Conservation (phyloP, 768 basidiomycete species). For the Chalciporus pseudorubinellus region DNA sequence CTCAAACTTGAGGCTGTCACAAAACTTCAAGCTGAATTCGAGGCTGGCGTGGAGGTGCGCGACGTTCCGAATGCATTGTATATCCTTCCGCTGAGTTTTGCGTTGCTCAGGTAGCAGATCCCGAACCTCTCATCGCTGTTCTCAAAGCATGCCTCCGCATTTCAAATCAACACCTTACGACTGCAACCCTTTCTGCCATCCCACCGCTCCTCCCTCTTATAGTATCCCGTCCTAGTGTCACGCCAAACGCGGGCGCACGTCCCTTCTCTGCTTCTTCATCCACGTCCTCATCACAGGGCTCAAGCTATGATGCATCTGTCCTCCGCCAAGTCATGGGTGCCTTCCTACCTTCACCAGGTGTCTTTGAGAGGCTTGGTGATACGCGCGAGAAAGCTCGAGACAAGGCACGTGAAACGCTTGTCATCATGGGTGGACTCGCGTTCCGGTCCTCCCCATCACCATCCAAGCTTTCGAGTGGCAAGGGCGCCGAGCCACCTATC, state of each 20-base stretch:
- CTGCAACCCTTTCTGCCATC: constrained; percentile 70
- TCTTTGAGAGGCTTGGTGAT: constrained; percentile 84
- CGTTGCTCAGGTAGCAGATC: constrained; percentile 59
- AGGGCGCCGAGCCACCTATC: constrained; percentile 67
- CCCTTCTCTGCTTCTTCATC: constrained; percentile 55
- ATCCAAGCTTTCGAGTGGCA: constrained; percentile 49
- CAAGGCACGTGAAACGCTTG: constrained; percentile 75
- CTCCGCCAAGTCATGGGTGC: constrained; percentile 68
- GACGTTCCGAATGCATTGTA: constrained; percentile 7
- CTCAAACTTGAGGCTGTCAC: constrained; percentile 76
- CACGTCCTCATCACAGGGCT: constrained; percentile 42
- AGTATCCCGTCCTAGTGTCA: constrained; percentile 39
- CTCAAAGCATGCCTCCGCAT: constrained; percentile 77
- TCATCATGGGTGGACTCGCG: constrained; percentile 69
- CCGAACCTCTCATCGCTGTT: constrained; percentile 64
- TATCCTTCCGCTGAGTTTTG: constrained; percentile 13
- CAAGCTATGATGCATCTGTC: constrained; percentile 49
- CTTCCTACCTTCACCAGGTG: constrained; percentile 72
- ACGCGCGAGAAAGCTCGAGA: constrained; percentile 64
- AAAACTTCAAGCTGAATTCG: constrained; percentile 75
- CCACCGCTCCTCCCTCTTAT: constrained; percentile 66
- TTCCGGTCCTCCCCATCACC: constrained; percentile 53
- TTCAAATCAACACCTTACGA: constrained; percentile 78
- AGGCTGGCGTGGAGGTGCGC: constrained; percentile 65
- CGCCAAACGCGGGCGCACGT: constrained; percentile 26